Base-by-base conservation (phyloP, 2,329 filamentous ascomycete species). In the Claviceps africana region DNA sequence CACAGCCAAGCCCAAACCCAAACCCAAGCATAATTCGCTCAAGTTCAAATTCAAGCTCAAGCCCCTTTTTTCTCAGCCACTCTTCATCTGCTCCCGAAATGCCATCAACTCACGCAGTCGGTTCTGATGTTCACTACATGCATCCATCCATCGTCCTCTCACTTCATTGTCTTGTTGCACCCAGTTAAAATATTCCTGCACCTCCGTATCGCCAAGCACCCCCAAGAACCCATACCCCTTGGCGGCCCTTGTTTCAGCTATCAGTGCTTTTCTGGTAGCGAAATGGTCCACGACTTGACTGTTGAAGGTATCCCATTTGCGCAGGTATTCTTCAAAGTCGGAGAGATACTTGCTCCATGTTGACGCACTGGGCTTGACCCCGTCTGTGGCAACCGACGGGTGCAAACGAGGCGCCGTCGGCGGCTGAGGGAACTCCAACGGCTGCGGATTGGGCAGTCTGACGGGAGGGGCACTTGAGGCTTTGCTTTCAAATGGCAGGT, bases 161-260 rank as follows among this genome's bases (percentile, higher is more conserved):
- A 86, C 77, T 47, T 72, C 70, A 56, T 80, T 75, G 61, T 89
- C 85, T 64, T 86, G 78, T 57, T 77, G 75, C 52, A 84, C 66
- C 62, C 77, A 79, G 39, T 68, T 68, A 53, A 79, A 64, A 62
- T 88, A 88, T 52, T 77, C 74, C 17, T 70, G 62, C 25, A 82
- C 71, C 0, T 77, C 79, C 1, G 58, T 56, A 40, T 75, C 68
- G 25, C 73, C 64, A 1, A 64, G 62, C 9, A 65, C 59, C 31
- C 67, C 67, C 19, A 79, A 61, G 64, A 77, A 80, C 1, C 59
- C 60, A 42, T 69, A 67, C 11, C 72, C 74, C 50, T 73, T 72
- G 21, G 67, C 61, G 43, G 64, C 58, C 54, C 71, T 66, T 25
- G 66, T 66, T 30, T 61, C 59, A 21, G 64, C 62, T 35, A 73